Evolutionary conservation across 257 asterid genomes (phyloP).

Genomic region (Nyctanthes arbortristis): DNA sequence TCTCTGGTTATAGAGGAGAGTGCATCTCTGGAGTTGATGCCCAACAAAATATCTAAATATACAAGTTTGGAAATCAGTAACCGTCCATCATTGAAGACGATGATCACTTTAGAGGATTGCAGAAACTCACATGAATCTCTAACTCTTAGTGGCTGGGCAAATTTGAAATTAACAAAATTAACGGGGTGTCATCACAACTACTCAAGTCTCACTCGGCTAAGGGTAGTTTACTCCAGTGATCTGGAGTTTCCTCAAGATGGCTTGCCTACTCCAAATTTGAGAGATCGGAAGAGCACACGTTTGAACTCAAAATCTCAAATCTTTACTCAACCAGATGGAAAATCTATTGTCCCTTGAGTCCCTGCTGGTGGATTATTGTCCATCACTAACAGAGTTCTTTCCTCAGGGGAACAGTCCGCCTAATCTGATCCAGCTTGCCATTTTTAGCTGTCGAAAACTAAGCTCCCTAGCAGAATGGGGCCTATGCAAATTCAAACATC

Average conservation of each 20-base stretch:
- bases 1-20: background rate
- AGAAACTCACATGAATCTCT: conserved; percentile 1
- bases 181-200: background rate
- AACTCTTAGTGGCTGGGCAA: background rate
- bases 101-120: background rate
- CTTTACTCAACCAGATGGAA: conserved; percentile 10
- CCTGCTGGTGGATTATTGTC: conserved; percentile 8
- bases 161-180: conserved; percentile 1
- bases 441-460: background rate
- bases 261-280: conserved; percentile 22
- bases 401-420: conserved; percentile 21
- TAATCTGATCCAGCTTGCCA: conserved; percentile 9
- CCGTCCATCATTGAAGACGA: background rate
- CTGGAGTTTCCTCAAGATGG: conserved; percentile 14
- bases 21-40: background rate
- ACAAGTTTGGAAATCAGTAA: background rate
- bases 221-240: background rate
- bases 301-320: conserved; percentile 4
- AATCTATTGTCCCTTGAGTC: conserved; percentile 11
- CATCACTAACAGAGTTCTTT: conserved; percentile 7
- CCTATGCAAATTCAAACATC: conserved; percentile 4
- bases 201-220: conserved; percentile 1
- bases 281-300: too few relatives aligned
- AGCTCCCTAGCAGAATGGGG: conserved; percentile 30
- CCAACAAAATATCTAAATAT: background rate